Evolutionary conservation across 75 land plant genomes (phyloP).

Genomic region (Gnetum montanum): DNA sequence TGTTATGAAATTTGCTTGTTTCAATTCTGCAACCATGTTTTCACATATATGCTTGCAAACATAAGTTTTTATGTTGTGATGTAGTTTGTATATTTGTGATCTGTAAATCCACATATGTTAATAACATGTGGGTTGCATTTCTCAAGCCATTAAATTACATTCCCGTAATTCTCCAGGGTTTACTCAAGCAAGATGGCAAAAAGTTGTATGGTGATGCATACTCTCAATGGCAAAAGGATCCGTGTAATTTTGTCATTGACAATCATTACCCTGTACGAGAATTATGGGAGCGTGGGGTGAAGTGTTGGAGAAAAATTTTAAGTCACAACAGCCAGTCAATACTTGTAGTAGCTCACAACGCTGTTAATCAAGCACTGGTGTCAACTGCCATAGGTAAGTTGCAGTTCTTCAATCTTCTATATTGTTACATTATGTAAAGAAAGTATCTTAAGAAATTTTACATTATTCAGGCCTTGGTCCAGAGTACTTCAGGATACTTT

Average conservation of each 20-base stretch:
- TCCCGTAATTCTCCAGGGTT: conserved; percentile 60
- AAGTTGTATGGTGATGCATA: conserved; percentile 67
- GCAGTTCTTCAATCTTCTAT: background rate
- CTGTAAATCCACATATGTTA: too few relatives aligned
- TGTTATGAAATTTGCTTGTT: too few relatives aligned
- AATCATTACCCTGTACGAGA: conserved; percentile 94
- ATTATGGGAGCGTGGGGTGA: conserved; percentile 79
- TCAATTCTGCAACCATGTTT: too few relatives aligned
- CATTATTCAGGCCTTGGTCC: conserved; percentile 69
- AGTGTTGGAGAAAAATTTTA: conserved; percentile 75
- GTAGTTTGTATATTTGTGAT: background rate
- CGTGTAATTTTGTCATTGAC: conserved; percentile 83
- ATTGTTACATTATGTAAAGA: background rate
- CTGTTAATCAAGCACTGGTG: conserved; percentile 96
- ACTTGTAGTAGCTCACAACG: conserved; percentile 97
- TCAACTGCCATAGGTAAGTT: conserved; percentile 81
- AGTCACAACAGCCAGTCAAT: conserved; percentile 62
- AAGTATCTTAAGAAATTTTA: conserved; percentile 1
- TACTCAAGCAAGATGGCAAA: conserved; percentile 85
- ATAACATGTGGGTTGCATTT: too few relatives aligned
- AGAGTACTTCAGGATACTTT: conserved; percentile 70
- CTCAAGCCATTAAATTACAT: too few relatives aligned
- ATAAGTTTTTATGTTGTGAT: background rate
- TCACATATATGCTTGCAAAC: too few relatives aligned
- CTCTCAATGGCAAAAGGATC: conserved; percentile 78